Conservation (phyloP, 148 eudicot species). For the Oxyria digyna region DNA sequence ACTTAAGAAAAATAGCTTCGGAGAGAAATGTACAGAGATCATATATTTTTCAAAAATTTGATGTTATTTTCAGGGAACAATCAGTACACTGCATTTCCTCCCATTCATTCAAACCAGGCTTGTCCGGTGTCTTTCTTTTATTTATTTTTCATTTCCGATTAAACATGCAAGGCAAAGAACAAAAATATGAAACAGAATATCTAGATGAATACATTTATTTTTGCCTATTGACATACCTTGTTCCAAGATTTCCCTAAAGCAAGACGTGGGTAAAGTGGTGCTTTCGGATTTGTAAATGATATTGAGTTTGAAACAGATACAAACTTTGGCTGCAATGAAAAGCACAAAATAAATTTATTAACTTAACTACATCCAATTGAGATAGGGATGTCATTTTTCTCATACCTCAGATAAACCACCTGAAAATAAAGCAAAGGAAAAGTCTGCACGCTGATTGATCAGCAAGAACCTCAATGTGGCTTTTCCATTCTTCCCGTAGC, state of each 20-base stretch:
- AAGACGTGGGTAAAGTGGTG: conserved; percentile 77
- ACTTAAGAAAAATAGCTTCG: background rate
- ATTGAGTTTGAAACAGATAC: conserved; percentile 46
- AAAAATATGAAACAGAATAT: background rate
- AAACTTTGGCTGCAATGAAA: conserved; percentile 47
- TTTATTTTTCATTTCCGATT: background rate
- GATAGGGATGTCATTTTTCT: background rate
- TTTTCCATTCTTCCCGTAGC: conserved; percentile 52
- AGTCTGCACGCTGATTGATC: conserved; percentile 96
- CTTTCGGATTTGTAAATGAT: conserved; percentile 64
- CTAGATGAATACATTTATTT: background rate
- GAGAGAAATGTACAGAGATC: background rate
- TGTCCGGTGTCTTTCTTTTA: background rate
- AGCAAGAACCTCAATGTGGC: conserved; percentile 45
- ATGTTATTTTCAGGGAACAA: background rate
- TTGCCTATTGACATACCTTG: conserved; percentile 34
- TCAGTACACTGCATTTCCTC: background rate
- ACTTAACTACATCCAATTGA: background rate
- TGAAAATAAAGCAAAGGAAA: conserved; percentile 74
- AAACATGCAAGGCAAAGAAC: background rate
- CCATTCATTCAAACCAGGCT: background rate
- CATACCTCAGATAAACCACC: conserved; percentile 43
- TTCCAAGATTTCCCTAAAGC: conserved; percentile 73
- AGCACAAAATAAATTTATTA: background rate
- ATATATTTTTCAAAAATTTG: background rate